Conservation (phyloP, 148 eudicot species). For the Camellia japonica region DNA sequence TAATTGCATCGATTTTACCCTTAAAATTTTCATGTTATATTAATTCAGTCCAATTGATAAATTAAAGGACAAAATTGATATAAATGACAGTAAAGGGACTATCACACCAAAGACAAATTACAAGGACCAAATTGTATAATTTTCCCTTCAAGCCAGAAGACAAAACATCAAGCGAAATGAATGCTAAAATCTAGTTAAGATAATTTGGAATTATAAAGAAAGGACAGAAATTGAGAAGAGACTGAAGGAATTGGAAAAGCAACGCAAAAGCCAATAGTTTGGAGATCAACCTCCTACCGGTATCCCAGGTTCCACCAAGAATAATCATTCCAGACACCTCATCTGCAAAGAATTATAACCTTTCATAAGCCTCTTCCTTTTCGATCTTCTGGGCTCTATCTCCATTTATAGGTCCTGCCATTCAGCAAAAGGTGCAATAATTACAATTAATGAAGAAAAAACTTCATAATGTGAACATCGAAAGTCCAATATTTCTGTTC, state of each 20-base stretch:
- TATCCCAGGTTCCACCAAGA: background rate
- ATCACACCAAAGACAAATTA: too few species aligned
- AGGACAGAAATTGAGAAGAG: background rate
- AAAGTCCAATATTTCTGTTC: background rate
- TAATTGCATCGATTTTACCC: too few species aligned
- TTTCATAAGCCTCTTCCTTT: constrained; percentile 8
- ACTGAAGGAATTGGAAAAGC: background rate
- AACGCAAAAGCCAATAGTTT: background rate
- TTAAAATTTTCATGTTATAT: too few species aligned
- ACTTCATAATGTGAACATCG: background rate
- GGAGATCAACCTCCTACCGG: background rate
- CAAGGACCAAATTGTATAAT: too few species aligned
- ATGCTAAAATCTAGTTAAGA: background rate
- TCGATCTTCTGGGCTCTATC: constrained; percentile 8
- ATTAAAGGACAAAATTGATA: too few species aligned
- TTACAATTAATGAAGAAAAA: background rate
- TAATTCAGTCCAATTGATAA: too few species aligned
- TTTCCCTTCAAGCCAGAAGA: too few species aligned
- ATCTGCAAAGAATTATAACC: background rate
- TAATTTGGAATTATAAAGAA: background rate
- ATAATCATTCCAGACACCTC: background rate
- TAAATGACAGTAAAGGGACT: too few species aligned
- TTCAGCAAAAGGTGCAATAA: constrained; percentile 7
- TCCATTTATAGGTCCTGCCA: background rate
- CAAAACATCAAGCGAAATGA: background rate